Conservation (phyloP, 768 basidiomycete species). For the Termitomyces sp. region DNA sequence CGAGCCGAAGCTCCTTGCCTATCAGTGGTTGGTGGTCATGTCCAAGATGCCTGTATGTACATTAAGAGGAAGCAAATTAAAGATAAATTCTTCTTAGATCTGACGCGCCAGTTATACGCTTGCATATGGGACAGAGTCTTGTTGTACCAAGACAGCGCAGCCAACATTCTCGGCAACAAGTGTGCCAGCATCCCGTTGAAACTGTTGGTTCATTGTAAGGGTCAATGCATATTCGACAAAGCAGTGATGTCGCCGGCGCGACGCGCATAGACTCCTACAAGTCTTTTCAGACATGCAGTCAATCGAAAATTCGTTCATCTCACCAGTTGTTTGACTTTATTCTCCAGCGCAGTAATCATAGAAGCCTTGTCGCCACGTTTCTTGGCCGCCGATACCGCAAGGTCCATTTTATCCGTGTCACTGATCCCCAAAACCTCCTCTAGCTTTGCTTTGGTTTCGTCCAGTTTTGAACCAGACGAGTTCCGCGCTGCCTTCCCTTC, state of each 20-base stretch:
- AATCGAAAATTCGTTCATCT: conserved; percentile 11
- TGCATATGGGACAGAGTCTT: conserved; percentile 82
- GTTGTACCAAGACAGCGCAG: conserved; percentile 78
- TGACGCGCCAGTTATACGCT: conserved; percentile 73
- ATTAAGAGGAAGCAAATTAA: conserved; percentile 19
- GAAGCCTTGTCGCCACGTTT: conserved; percentile 40
- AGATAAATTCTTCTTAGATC: conserved; percentile 76
- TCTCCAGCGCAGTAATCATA: conserved; percentile 52
- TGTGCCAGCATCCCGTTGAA: conserved; percentile 86
- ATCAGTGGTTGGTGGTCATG: background rate
- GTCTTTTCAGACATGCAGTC: background rate
- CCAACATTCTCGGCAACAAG: conserved; percentile 81
- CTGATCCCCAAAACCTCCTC: conserved; percentile 35
- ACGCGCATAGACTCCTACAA: conserved; percentile 37
- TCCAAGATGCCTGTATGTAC: background rate
- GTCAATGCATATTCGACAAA: conserved; percentile 79
- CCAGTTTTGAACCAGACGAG: conserved; percentile 13
- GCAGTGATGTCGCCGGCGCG: conserved; percentile 34
- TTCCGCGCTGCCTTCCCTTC: conserved; percentile 36
- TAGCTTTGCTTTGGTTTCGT: conserved; percentile 25
- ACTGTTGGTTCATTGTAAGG: conserved; percentile 73
- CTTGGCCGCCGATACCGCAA: conserved; percentile 43
- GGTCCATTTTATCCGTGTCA: conserved; percentile 41
- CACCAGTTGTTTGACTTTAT: conserved; percentile 54
- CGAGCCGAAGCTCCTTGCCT: background rate